phyloP scores from a whole-genome alignment of 2,329 filamentous ascomycete species.

The Apiospora arundinis region DNA sequence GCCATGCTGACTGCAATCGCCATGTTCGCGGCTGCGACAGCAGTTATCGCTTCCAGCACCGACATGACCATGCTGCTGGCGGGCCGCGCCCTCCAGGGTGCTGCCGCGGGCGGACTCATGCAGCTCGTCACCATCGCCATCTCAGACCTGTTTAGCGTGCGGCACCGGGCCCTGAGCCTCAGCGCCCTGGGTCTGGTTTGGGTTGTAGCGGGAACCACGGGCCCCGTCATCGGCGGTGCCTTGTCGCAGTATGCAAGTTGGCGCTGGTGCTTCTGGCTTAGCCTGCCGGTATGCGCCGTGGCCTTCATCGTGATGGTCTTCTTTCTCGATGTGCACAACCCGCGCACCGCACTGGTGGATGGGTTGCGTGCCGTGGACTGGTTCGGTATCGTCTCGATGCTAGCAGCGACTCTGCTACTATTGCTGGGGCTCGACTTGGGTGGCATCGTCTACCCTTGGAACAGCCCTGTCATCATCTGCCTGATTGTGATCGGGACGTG shows the following conservation, averaged over 20 bases:
- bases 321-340: slow-evolving; percentile 57
- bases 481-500: slow-evolving; percentile 62
- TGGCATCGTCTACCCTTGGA: slow-evolving; percentile 70
- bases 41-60: slow-evolving; percentile 39
- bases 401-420: slow-evolving; percentile 42
- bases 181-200: slow-evolving; percentile 35
- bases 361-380: slow-evolving; percentile 66
- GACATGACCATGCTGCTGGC: slow-evolving; percentile 49
- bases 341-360: slow-evolving; percentile 51
- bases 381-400: slow-evolving; percentile 66
- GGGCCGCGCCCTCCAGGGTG: slow-evolving; percentile 51
- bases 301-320: slow-evolving; percentile 58
- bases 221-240: slow-evolving; percentile 59
- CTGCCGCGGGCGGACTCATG: slow-evolving; percentile 23
- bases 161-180: slow-evolving; percentile 45
- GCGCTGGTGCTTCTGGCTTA: slow-evolving; percentile 72
- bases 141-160: slow-evolving; percentile 46
- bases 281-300: slow-evolving; percentile 61
- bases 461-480: slow-evolving; percentile 65
- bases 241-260: slow-evolving; percentile 56
- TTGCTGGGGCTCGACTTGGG: slow-evolving; percentile 61
- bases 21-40: slow-evolving; percentile 27
- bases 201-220: slow-evolving; percentile 61
- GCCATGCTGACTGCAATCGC: slow-evolving; percentile 28
- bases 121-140: slow-evolving; percentile 27